Evolutionary conservation across 495 filamentous ascomycete genomes (phyloP), one percentile per base, ranked within the genome.

Genomic region (Penicillium crystallinum): DNA sequence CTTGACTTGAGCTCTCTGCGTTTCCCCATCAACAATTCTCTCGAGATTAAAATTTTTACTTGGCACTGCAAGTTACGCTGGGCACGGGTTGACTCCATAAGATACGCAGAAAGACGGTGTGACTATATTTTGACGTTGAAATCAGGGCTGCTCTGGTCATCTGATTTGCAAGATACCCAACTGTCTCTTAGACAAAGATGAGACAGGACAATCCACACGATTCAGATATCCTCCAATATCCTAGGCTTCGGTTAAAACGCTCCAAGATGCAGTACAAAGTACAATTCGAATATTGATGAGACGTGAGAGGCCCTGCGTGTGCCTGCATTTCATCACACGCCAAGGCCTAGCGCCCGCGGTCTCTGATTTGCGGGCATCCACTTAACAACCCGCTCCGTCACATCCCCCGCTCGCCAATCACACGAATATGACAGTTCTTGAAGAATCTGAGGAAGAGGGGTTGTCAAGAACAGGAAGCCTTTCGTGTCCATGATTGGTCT

Each of bases 291-390:
- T 61, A 46, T 61, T 34, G 2, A 51, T 52, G 51, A 65, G 53
- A 55, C 56, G 22, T 36, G 18, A 27, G 15, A 48, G 40, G 17
- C 40, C 47, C 51, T 47, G 52, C 51, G 62, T 33, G 59, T 62
- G 56, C 62, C 52, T 66, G 63, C 63, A 66, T 36, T 53, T 61
- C 53, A 49, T 66, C 63, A 66, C 63, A 64, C 63, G 55, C 63
- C 59, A 60, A 65, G 56, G 6, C 21, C 15, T 11, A 18, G 17
- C 48, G 30, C 29, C n/a, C 15, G 14, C 29, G 46, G 27, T n/a
- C 34, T 38, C 36, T 65, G 63, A 65, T 63, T 63, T 42, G 63
- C 46, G 14, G 42, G 42, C 34, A 29, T 21, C 38, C n/a, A 39
- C 57, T 52, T 41, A 6, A 34, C 49, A 54, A 56, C 61, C 61